Base-by-base conservation (phyloP, 2,329 filamentous ascomycete genomes). In the Penicillium sp. region DNA sequence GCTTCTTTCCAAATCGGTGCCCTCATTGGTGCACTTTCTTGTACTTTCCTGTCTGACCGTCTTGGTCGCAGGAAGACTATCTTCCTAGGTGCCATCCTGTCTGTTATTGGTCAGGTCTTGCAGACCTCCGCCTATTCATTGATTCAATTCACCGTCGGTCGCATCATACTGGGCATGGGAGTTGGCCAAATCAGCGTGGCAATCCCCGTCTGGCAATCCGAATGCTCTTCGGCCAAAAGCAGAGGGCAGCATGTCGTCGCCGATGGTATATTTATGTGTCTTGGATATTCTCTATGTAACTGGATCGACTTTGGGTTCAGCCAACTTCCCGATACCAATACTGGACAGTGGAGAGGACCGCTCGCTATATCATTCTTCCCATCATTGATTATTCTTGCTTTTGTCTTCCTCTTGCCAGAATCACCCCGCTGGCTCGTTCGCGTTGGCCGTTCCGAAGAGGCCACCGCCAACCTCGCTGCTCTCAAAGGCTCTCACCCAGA, bases 321-420 rank as follows among this genome's bases (percentile, higher is more conserved):
- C 3, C 21, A 43, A 11, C 79, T 79, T 59, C 65, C 79, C 2
- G 74, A 75, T 22, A 69, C 70, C 7, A 71, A 62, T 31, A 71
- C 67, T 1, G 65, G 76, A 8, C 69, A 77, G 13, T 84, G 81
- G 81, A 74, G 81, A 18, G 78, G 82, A 48, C 81, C 82, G 0
- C 78, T 84, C 43, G 79, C 77, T 4, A 79, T 85, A 58, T 82
- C 84, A 58, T 79, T 83, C 54, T 49, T 81, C 11, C 31, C 31
- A 10, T 40, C 43, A 1, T 29, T 49, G 4, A 18, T 49, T 8
- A 39, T 54, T 16, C 10, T 48, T 8, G 29, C 18, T 8, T 48
- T 21, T 8, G 14, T 48, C 11, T 44, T 22, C 29, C 22, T 39
- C 14, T 43, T 54, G 11, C 45, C 51, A 3, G 51, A 54, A 24